Base-by-base conservation (phyloP, 768 basidiomycete species). In the Mrakia gelida region DNA sequence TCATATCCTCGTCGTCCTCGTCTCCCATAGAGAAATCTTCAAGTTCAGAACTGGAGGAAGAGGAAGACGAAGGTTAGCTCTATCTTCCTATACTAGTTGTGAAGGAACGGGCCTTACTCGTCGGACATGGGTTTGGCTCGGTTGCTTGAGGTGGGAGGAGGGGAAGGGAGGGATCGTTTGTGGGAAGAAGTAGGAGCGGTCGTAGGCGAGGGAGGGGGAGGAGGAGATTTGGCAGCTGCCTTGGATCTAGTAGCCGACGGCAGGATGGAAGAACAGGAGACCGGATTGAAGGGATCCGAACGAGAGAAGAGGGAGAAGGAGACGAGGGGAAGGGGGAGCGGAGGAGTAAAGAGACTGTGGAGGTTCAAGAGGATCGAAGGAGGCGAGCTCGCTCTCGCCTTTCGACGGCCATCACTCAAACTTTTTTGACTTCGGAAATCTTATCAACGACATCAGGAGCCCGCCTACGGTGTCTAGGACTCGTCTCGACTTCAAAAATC, bases 1-100 rank as follows among this genome's bases (percentile, higher is more conserved):
- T 52, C 52, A 75, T 59, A n/a, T 75, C 74, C n/a, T 75, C 74
- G 30, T 75, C 74, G 18, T 75, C 74, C 8, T 75, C 73, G 38
- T 73, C 71, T 9, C 56, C 62, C 74, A 75, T 75, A 16, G 43
- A 43, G 41, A 75, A 75, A 45, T 75, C 56, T 32, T 75, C 74
- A 45, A 75, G 41, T n/a, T 75, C 74, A 26, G 74, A 75, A 61
- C 74, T 75, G 74, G 9, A 65, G 28, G 2, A 16, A 59, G 43
- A n/a, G 30, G 6, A 8, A 8, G 6, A 2, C 28, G 26, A 49
- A 7, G 45, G 45, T 26, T 1, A 45, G 61, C 1, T n/a, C 49
- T 52, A 7, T 41, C 32, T 41, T 26, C 45, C 11, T 16, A 41
- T 3, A 45, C 49, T 38, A 5, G 18, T 21, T 74, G 10, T 23